Evolutionary conservation across 176 grass and related monocot genomes (phyloP), one percentile per base, ranked within the genome.

Genomic region (Puccinellia tenuiflora): DNA sequence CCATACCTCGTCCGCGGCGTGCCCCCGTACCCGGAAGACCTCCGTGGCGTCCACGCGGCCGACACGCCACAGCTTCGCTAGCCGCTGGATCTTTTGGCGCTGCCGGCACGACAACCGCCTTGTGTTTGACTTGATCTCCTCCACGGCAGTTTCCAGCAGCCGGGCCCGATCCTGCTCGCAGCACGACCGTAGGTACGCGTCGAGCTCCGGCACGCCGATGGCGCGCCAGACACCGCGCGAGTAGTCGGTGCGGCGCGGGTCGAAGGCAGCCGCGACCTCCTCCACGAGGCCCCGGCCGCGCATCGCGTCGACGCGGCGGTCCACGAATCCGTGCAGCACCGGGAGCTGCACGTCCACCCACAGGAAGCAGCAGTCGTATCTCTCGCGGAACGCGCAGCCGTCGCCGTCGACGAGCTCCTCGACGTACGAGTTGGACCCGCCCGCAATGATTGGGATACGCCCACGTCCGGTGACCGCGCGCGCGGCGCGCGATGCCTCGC

Each of bases 391-490:
- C 25, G 83, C 87, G 24, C 85, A 20, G 29, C 79, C 50, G 35
- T 72, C 84, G 34, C 91, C 96, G 1, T 93, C 85, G 3, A 98
- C 64, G 72, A 98, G 89, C 80, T 90, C 93, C 90, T 98, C 91
- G 0, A 98, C 85, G 83, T 91, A 98, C 7, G 96, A 93, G 87
- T 93, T 98, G 37, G 96, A 98, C 0, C 96, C 96, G 0, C 96
- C 96, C 0, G 96, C 96, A 55, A 98, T 59, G 73, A 98, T 88
- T 2, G 96, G 96, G 29, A 98, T 39, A 5, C 81, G 77, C 0
- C 91, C 93, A 0, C 87, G 38, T 4, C 79, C 42, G 0, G 33
- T 15, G 21, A 84, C 81, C 0, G 26, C 51, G 0, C 84, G 85
- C 20, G 94, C 86, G 13, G 80, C 68, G 40, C 35, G 79, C 51